Evolutionary conservation across 495 filamentous ascomycete genomes (phyloP).

Genomic region (Terfezia claveryi): DNA sequence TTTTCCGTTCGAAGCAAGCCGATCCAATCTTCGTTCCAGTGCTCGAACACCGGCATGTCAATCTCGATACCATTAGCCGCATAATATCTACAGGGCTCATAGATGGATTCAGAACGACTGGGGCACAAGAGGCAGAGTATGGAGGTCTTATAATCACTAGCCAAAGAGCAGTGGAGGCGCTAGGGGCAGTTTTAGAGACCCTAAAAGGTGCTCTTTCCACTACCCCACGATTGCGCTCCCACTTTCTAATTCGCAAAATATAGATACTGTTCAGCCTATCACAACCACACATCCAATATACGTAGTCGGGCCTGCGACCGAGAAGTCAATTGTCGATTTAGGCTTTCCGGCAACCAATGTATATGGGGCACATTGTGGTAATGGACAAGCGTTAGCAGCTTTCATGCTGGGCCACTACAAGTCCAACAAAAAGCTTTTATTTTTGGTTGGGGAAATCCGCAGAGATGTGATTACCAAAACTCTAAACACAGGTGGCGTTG

Average conservation of each 20-base stretch:
- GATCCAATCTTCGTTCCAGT: constrained; percentile 62
- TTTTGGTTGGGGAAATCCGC: constrained; percentile 68
- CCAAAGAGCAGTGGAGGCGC: constrained; percentile 79
- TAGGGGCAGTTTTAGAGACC: constrained; percentile 40
- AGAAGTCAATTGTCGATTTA: constrained; percentile 28
- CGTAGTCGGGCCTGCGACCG: constrained; percentile 82
- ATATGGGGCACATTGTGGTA: constrained; percentile 59
- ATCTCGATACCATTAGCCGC: constrained; percentile 25
- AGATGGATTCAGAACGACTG: constrained; percentile 1
- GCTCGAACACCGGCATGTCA: constrained; percentile 46
- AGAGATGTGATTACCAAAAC: constrained; percentile 72
- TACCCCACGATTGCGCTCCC: not conserved
- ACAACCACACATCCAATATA: constrained; percentile 26
- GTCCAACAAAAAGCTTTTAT: constrained; percentile 38
- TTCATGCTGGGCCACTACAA: constrained; percentile 56
- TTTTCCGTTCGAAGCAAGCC: constrained; percentile 32
- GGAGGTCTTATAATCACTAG: constrained; percentile 84
- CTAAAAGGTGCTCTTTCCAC: constrained; percentile 23
- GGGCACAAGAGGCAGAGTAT: constrained; percentile 28
- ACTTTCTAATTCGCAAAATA: not conserved
- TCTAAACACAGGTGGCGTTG: constrained; percentile 27
- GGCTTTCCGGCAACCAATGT: constrained; percentile 26
- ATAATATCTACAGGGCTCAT: constrained; percentile 21
- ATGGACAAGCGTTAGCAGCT: constrained; percentile 51
- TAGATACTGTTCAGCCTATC: constrained; percentile 4